Evolutionary conservation across 305 asterid genomes (phyloP), one percentile per base, ranked within the genome.

Genomic region (Fraxinus albicans): DNA sequence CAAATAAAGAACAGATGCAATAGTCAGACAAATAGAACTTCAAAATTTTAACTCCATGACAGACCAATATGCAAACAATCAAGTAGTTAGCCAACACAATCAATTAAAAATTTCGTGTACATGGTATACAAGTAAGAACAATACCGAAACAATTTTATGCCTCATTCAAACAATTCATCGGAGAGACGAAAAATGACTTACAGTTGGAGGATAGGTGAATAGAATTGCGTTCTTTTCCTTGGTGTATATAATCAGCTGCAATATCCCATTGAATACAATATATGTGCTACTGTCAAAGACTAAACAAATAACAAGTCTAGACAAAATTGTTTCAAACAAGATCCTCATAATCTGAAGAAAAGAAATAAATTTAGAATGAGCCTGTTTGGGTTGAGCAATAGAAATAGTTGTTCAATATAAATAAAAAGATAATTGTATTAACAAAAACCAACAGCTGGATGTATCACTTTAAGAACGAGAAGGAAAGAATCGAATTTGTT

Each of bases 261-360:
- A 80, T 34, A 94, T 82, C 85, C 89, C 98, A 38, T 93, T 94
- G 89, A 90, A 88, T 83, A 92, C 75, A 8, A 95, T 84, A 95
- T 95, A 95, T 92, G 85, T 95, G 95, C 94, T 88, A 90, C 47
- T 33, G 97, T 95, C 96, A 95, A 92, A 86, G 98, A 88, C 85
- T 78, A 84, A 86, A 86, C 88, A 87, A 84, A 17, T 73, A 78
- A 76, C 40, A 80, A 21, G 47, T 81, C 67, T 74, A 86, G 60
- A 87, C 19, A 63, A 17, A 80, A 23, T 55, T 6, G 25, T 34
- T 23, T 19, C 31, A 81, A 29, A 76, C 79, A 50, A 21, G 25
- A 67, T 42, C 53, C 40, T 44, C 70, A 78, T 78, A 82, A 12
- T 25, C 69, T 25, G 12, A 36, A 74, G 53, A 17, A 6, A 65